A percentile compares a stretch with the other conserved stretches of the same genome.
Conservation (phyloP, 1,139 yeast species). For the Kurtzmaniella quercitrusa region DNA sequence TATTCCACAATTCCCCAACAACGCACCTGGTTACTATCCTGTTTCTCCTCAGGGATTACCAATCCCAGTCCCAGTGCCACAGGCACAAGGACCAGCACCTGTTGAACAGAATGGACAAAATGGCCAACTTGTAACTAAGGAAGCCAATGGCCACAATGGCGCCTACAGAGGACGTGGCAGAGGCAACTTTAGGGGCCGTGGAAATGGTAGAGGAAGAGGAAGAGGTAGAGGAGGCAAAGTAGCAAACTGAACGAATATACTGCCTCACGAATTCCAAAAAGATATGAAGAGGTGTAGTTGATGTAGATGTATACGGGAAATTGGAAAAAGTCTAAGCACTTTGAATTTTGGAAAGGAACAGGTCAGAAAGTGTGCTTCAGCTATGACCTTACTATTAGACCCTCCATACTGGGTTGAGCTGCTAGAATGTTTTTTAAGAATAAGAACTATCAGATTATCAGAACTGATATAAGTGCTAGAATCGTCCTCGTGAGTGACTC, state of each 20-base stretch:
- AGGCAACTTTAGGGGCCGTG: slow-evolving; percentile 22
- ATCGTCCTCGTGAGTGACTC: too few relatives aligned
- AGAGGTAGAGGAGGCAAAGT: slow-evolving; percentile 17
- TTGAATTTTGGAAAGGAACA: too few relatives aligned
- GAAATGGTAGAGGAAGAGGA: slow-evolving; percentile 24
- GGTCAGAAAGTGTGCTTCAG: too few relatives aligned
- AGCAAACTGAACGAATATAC: not conserved
- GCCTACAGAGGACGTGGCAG: slow-evolving; percentile 21
- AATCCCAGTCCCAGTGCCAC: slow-evolving; percentile 12
- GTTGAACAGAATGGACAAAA: slow-evolving; percentile 4
- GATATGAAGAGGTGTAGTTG: not conserved
- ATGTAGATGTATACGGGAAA: too few relatives aligned
- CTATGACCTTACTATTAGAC: too few relatives aligned
- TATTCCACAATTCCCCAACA: slow-evolving; percentile 9
- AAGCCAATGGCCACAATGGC: slow-evolving; percentile 5
- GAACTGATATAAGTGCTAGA: too few relatives aligned
- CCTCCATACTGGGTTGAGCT: too few relatives aligned
- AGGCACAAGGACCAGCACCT: slow-evolving; percentile 5
- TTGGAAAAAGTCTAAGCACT: too few relatives aligned
- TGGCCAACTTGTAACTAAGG: slow-evolving; percentile 8
- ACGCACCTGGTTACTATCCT: slow-evolving; percentile 9
- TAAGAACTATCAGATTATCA: too few relatives aligned
- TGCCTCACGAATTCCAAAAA: too few relatives aligned
- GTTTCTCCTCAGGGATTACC: slow-evolving; percentile 17
- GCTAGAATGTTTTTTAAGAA: too few relatives aligned